These are phyloP conservation scores for Neodidymelliopsis sp. DNA, from an alignment of 2,329 filamentous ascomycete species.

Conservation along the genomic window DNA sequence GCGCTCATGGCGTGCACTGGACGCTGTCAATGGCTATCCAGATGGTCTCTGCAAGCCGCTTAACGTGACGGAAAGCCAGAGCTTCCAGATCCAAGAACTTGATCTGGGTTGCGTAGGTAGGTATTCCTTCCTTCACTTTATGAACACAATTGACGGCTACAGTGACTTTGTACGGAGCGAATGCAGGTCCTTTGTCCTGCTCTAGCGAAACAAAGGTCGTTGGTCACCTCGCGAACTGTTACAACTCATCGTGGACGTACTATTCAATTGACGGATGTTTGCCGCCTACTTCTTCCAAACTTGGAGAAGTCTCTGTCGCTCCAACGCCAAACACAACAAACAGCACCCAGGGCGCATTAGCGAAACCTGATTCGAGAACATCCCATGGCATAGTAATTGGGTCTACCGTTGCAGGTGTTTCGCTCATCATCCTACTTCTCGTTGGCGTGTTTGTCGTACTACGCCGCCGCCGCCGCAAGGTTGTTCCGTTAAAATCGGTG, in stretches of 20 bases:
- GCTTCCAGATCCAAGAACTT: conserved; percentile 34
- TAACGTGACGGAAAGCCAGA: conserved; percentile 18
- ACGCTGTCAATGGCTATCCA: conserved; percentile 27
- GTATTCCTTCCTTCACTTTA: neutral
- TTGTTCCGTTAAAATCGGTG: neutral
- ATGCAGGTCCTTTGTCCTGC: conserved; percentile 21
- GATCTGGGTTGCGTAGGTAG: conserved; percentile 37
- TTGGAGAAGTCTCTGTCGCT: neutral
- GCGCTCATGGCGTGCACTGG: conserved; percentile 19
- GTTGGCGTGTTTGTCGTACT: conserved; percentile 20
- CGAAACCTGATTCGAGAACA: neutral
- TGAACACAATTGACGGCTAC: neutral
- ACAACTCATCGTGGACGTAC: conserved; percentile 37
- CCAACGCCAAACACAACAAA: conserved; percentile 10
- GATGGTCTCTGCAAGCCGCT: conserved; percentile 27
- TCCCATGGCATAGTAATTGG: conserved; percentile 26
- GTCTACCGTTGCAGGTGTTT: conserved; percentile 24
- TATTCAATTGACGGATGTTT: conserved; percentile 39
- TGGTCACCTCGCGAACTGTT: conserved; percentile 33
- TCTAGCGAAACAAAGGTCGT: conserved; percentile 28
- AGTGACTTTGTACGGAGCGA: conserved; percentile 39
- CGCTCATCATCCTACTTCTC: conserved; percentile 20
- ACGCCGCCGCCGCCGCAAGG: conserved; percentile 4
- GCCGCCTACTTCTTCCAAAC: conserved; percentile 14
- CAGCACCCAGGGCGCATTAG: conserved; percentile 1